These are phyloP conservation scores for Plenodomus biglobosus DNA, from an alignment of 2,329 filamentous ascomycete genomes.

Conservation along the genomic window DNA sequence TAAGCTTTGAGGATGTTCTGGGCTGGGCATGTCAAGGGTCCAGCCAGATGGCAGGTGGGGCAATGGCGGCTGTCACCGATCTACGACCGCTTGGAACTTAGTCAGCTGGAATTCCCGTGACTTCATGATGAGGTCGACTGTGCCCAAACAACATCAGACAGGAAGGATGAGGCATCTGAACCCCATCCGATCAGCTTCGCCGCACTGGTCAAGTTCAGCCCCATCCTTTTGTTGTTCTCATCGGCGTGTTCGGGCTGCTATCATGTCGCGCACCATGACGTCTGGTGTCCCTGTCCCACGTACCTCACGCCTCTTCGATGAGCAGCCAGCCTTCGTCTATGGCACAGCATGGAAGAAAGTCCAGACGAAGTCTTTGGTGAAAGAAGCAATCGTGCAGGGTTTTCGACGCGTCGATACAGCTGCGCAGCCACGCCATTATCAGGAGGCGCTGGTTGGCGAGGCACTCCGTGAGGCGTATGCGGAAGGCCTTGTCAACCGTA, in stretches of 20 bases:
- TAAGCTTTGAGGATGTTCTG: slow-evolving; percentile 15
- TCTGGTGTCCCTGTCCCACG: slow-evolving; percentile 9
- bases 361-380: slow-evolving; percentile 66
- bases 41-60: slow-evolving; percentile 20
- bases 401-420: slow-evolving; percentile 78
- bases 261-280: slow-evolving; percentile 18
- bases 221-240: neutral
- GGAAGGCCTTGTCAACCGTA: slow-evolving; percentile 59
- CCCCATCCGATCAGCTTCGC: neutral
- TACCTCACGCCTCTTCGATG: slow-evolving; percentile 19
- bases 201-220: too few species aligned
- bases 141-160: neutral
- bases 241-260: neutral
- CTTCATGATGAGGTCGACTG: neutral
- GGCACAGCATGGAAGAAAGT: slow-evolving; percentile 87
- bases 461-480: slow-evolving; percentile 64
- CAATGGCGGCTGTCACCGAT: neutral
- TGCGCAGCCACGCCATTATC: slow-evolving; percentile 76
- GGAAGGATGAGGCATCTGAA: neutral
- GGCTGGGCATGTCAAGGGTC: slow-evolving; percentile 11
- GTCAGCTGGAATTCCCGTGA: neutral
- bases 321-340: slow-evolving; percentile 59
- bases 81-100: slow-evolving; percentile 1
- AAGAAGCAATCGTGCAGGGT: slow-evolving; percentile 66
- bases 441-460: slow-evolving; percentile 68